A percentile compares a stretch with the other conserved stretches of the same genome.
phyloP scores from a whole-genome alignment of 2,329 filamentous ascomycete genomes.

The Fusarium stilboides region DNA sequence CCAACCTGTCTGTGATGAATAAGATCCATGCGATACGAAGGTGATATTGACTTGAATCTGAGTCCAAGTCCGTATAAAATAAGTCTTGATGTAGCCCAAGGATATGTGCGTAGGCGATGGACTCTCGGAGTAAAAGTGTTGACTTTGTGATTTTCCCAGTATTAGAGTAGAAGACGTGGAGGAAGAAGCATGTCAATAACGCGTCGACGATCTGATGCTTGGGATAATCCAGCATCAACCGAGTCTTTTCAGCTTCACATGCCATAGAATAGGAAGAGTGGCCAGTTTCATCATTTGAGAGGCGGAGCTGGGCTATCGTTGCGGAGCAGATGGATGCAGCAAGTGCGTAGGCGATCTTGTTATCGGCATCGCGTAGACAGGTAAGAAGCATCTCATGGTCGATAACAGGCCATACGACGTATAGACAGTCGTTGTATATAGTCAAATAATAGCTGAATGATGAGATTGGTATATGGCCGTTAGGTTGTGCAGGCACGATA shows the following conservation, averaged over 20 bases:
- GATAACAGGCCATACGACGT: slow-evolving; percentile 25
- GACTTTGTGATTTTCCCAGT: slow-evolving; percentile 24
- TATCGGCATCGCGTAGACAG: slow-evolving; percentile 1
- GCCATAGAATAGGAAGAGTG: slow-evolving; percentile 1
- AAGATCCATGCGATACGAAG: slow-evolving; percentile 32
- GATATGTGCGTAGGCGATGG: slow-evolving; percentile 29
- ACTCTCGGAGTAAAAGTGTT: slow-evolving; percentile 21
- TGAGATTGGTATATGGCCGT: slow-evolving; percentile 7
- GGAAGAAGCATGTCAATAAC: slow-evolving; percentile 27
- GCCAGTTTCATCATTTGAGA: background rate
- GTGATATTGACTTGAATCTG: slow-evolving; percentile 2
- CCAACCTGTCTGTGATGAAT: slow-evolving; percentile 28
- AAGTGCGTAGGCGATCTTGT: slow-evolving; percentile 23
- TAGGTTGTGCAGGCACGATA: background rate
- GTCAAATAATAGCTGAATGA: slow-evolving; percentile 20
- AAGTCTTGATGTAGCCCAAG: slow-evolving; percentile 29
- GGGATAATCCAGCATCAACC: slow-evolving; percentile 26
- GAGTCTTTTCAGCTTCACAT: slow-evolving; percentile 18
- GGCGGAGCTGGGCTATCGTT: slow-evolving; percentile 27
- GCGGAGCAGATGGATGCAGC: slow-evolving; percentile 28
- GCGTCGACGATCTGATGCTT: slow-evolving; percentile 17
- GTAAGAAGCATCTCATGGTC: slow-evolving; percentile 3
- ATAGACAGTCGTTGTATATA: slow-evolving; percentile 16
- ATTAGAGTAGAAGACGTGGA: slow-evolving; percentile 31
- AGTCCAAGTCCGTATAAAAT: slow-evolving; percentile 13